phyloP scores from a whole-genome alignment of 2,329 filamentous ascomycete genomes.

The Cytospora leucostoma region DNA sequence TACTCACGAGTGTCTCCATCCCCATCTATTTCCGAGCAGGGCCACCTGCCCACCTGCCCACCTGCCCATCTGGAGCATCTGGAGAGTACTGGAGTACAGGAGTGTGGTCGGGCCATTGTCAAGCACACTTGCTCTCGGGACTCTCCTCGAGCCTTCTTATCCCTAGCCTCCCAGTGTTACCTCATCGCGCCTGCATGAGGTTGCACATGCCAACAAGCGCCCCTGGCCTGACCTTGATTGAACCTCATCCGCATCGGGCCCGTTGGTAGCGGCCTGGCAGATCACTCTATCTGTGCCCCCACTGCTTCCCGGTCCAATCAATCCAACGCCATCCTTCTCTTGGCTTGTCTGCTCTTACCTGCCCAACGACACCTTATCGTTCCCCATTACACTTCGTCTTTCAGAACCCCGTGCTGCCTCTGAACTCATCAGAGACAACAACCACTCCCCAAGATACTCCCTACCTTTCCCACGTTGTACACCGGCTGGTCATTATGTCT shows the following conservation, averaged over 20 bases:
- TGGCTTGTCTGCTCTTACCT: neutral
- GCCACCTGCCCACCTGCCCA: neutral
- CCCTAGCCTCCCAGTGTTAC: conserved; percentile 10
- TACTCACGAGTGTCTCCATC: conserved; percentile 7
- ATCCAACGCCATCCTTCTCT: conserved; percentile 12
- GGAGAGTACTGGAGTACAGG: neutral
- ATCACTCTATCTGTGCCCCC: conserved; percentile 23
- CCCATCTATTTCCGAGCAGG: neutral
- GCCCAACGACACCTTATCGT: conserved; percentile 8
- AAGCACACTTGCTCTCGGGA: neutral
- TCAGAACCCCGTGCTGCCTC: neutral
- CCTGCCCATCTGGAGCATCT: too few relatives aligned
- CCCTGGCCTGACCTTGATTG: conserved; percentile 19
- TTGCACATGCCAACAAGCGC: conserved; percentile 21
- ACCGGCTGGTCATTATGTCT: conserved; percentile 41
- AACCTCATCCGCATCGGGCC: conserved; percentile 15
- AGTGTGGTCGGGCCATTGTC: neutral
- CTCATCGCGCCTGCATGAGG: conserved; percentile 16
- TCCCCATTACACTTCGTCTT: conserved; percentile 2
- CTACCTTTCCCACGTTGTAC: neutral
- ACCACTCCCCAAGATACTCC: neutral
- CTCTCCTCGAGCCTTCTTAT: neutral
- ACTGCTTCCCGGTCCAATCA: conserved; percentile 25
- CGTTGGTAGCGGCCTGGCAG: conserved; percentile 15
- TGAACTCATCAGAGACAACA: neutral